phyloP scores from a whole-genome alignment of 148 eudicot genomes.

The Dysphania ambrosioides region DNA sequence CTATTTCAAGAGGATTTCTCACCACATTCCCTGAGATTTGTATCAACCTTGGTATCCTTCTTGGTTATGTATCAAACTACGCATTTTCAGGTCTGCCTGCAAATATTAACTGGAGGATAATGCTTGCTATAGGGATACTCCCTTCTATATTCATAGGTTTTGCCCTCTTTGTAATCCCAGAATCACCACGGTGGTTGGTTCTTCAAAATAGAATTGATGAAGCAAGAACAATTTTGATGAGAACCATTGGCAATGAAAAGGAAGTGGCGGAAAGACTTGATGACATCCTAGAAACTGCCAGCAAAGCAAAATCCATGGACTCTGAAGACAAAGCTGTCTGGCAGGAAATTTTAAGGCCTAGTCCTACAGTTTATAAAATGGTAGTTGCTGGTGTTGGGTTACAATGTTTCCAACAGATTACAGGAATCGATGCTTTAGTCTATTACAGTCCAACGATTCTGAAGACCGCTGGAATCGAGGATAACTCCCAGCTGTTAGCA shows the following conservation, averaged over 20 bases:
- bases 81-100: conserved; percentile 41
- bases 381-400: conserved; percentile 65
- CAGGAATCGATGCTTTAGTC: conserved; percentile 80
- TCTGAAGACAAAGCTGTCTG: conserved; percentile 56
- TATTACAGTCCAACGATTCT: conserved; percentile 84
- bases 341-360: conserved; percentile 67
- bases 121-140: conserved; percentile 77
- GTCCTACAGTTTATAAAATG: conserved; percentile 58
- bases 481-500: conserved; percentile 60
- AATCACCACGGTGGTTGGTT: conserved; percentile 87
- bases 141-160: conserved; percentile 70
- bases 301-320: conserved; percentile 24
- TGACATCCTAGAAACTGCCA: conserved; percentile 61
- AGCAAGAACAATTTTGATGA: conserved; percentile 54
- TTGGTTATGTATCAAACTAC: conserved; percentile 44
- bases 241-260: conserved; percentile 48
- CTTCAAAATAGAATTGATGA: conserved; percentile 60
- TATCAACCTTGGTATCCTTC: conserved; percentile 40
- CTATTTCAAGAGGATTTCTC: conserved; percentile 38
- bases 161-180: conserved; percentile 70
- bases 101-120: conserved; percentile 42
- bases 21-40: conserved; percentile 45
- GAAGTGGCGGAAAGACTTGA: conserved; percentile 75
- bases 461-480: conserved; percentile 53
- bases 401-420: conserved; percentile 78